Evolutionary conservation across 352 stramenopile species (phyloP), one percentile per base, ranked within the genome.

Genomic region (Phytopythium helicoides): DNA sequence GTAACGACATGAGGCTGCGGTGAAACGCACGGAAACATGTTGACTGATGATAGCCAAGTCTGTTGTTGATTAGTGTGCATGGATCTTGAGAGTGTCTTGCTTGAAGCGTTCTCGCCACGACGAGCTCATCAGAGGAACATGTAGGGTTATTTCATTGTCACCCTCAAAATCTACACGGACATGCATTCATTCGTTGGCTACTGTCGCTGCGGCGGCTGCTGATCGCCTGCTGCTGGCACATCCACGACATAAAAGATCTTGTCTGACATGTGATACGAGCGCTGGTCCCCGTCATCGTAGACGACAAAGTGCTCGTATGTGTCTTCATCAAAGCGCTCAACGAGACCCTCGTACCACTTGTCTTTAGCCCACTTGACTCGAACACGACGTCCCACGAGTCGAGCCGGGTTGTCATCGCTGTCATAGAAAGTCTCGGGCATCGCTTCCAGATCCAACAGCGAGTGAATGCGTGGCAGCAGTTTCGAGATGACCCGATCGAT

Each of bases 311-410:
- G 86, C 45, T 94, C 82, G 60, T 90, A 92, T 38, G 77, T 81
- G 9, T 68, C 65, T 34, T 91, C 80, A 51, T 95, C 76, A 55
- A 94, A 95, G 26, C 71, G 65, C 52, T 90, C 66, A 11, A 95
- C 84, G 26, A 47, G 52, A 12, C 86, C 86, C 66, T 92, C 79
- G 47, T 95, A 95, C 84, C 84, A 95, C 55, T 94, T 93, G 52
- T 95, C 84, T 40, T 92, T 91, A 19, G 84, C 84, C 86, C 86
- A 95, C 54, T 94, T 95, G 16, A 95, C 86, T 25, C 80, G 76
- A 38, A 95, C 81, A 7, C 82, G 84, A 49, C 89, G 88, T 26
- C 84, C 84, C 0, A 95, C 82, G 52, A 95, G 82, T 2, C 80
- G 80, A 56, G 72, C 58, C 22, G 86, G 86, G 35, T 95, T 93